Evolutionary conservation across 2,329 filamentous ascomycete genomes (phyloP).

Genomic region (Rutstroemia sp.): DNA sequence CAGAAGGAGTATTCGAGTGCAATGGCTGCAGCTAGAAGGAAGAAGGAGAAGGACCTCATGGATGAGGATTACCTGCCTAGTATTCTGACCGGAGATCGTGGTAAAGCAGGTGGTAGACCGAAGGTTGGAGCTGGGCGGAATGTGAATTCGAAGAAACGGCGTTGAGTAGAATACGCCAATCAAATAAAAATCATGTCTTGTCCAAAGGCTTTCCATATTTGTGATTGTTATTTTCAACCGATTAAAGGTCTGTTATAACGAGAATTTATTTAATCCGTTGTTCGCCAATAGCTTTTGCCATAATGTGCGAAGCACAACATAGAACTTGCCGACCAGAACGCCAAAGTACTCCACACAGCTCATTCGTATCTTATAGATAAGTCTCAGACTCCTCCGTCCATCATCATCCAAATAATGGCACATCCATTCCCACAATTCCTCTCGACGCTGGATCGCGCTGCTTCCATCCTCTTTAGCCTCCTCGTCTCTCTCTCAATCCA

Average conservation of each 20-base stretch:
- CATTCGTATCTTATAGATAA: background rate
- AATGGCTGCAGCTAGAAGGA: slow-evolving; percentile 54
- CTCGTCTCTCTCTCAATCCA: background rate
- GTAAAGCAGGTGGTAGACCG: slow-evolving; percentile 56
- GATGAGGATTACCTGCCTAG: slow-evolving; percentile 87
- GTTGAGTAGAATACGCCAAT: slow-evolving; percentile 26
- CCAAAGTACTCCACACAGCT: slow-evolving; percentile 8
- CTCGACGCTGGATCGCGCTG: background rate
- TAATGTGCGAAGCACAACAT: background rate
- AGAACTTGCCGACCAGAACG: slow-evolving; percentile 3
- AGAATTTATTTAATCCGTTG: background rate
- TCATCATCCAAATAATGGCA: background rate
- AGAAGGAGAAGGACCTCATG: slow-evolving; percentile 77
- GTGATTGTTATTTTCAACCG: background rate
- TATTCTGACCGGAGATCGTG: slow-evolving; percentile 74
- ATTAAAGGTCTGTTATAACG: background rate
- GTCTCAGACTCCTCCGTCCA: background rate
- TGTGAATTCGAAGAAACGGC: slow-evolving; percentile 70
- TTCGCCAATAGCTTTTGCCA: no score
- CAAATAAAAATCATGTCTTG: slow-evolving; percentile 9
- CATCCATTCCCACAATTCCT: background rate
- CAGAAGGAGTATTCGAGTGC: slow-evolving; percentile 83
- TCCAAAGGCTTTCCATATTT: background rate
- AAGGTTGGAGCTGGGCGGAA: slow-evolving; percentile 80
- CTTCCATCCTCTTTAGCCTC: background rate